These are phyloP conservation scores for Plasmodium relictum DNA, from an alignment of 169 alveolate genomes.

Conservation along the genomic window DNA sequence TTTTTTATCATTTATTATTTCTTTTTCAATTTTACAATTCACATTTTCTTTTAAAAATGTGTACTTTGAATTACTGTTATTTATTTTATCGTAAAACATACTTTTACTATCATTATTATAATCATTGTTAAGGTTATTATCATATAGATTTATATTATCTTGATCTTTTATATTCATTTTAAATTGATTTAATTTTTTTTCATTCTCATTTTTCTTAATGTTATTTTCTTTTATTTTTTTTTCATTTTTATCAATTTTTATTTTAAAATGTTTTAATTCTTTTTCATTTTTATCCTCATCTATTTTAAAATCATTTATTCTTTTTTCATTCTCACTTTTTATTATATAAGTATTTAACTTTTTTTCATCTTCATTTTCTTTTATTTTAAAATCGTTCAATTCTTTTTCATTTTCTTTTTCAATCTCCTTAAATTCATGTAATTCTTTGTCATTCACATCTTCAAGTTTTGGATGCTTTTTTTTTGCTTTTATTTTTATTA, in stretches of 20 bases:
- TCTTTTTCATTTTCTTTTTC: neutral
- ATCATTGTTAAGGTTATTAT: neutral
- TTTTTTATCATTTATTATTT: neutral
- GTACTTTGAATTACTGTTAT: neutral
- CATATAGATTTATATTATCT: neutral
- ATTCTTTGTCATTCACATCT: slow-evolving; percentile 12
- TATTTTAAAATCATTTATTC: no score
- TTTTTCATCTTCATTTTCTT: neutral
- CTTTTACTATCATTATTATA: neutral
- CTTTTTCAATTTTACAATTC: neutral
- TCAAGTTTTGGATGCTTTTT: neutral
- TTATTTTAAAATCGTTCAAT: neutral
- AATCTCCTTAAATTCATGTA: neutral
- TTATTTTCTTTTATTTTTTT: neutral
- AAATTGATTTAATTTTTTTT: slow-evolving; percentile 1
- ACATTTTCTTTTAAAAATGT: neutral
- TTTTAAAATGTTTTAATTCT: neutral
- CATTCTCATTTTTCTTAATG: neutral
- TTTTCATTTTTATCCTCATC: neutral
- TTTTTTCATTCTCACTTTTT: neutral
- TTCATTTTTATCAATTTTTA: slow-evolving; percentile 1
- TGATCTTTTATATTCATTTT: neutral
- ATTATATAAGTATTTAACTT: neutral
- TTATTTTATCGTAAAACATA: neutral
- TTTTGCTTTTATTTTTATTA: slow-evolving; percentile 26